phyloP scores from a whole-genome alignment of 1,139 yeast genomes.

The Komagataea norvegica region DNA sequence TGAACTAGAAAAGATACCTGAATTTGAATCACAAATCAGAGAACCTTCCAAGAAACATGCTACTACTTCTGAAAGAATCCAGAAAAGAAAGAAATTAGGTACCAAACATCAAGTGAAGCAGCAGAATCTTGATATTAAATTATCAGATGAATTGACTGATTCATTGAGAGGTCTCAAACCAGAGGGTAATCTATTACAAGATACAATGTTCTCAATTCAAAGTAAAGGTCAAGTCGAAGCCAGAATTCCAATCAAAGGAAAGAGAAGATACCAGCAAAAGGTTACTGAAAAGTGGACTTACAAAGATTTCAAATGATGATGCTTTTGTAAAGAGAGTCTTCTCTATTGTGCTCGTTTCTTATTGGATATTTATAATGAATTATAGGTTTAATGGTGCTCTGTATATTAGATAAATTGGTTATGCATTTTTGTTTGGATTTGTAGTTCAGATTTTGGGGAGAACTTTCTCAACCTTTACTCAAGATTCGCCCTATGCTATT shows the following conservation, averaged over 20 bases:
- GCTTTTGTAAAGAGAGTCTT: too few species aligned
- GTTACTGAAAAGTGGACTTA: constrained; percentile 89
- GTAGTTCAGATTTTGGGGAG: too few species aligned
- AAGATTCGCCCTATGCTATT: too few species aligned
- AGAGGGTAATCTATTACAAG: constrained; percentile 84
- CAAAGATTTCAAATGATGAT: constrained; percentile 74
- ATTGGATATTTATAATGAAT: too few species aligned
- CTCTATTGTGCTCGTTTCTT: too few species aligned
- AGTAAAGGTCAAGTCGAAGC: constrained; percentile 83
- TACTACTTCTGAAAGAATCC: constrained; percentile 26
- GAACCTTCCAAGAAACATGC: constrained; percentile 24
- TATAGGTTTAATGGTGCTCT: too few species aligned
- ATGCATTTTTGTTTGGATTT: too few species aligned
- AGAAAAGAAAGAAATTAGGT: constrained; percentile 37
- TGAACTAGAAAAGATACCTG: constrained; percentile 55
- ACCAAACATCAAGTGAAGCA: constrained; percentile 56
- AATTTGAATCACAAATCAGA: constrained; percentile 39
- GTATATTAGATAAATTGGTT: too few species aligned
- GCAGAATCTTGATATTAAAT: constrained; percentile 75
- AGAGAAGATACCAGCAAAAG: constrained; percentile 63
- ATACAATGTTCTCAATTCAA: constrained; percentile 77
- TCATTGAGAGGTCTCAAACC: constrained; percentile 81
- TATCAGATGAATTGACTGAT: constrained; percentile 83
- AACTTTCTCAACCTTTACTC: too few species aligned
- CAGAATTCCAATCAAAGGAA: constrained; percentile 65